Percentiles rank a stretch among this genome's conserved stretches.
Evolutionary conservation across 2,329 filamentous ascomycete species (phyloP).

Genomic region (Trichoderma breve): DNA sequence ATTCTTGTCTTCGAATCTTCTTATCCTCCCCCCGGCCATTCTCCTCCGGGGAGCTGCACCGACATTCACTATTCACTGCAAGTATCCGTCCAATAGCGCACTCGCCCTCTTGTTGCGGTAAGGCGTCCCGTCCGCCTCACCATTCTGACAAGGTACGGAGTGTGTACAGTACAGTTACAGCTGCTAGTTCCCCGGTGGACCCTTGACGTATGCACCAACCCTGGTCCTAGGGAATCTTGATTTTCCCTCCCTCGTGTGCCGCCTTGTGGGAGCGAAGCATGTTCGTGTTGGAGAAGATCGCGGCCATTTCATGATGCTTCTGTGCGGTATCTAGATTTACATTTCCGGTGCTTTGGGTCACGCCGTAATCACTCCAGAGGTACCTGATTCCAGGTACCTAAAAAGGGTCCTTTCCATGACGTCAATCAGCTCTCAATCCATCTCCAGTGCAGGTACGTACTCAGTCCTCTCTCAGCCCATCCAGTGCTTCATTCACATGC

Average conservation of each 20-base stretch:
- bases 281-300: not conserved
- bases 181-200: not conserved
- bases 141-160: not conserved
- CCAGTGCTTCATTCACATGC: not conserved
- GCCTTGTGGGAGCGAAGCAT: constrained; percentile 3
- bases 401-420: not conserved
- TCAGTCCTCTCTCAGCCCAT: not conserved
- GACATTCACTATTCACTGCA: not conserved
- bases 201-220: constrained; percentile 17
- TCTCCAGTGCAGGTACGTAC: not conserved
- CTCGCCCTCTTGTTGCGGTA: constrained; percentile 10
- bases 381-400: not conserved
- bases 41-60: constrained; percentile 1
- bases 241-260: constrained; percentile 1
- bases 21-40: not conserved
- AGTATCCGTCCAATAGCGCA: not conserved
- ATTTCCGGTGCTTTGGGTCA: not conserved
- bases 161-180: not conserved
- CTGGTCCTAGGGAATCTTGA: constrained; percentile 12
- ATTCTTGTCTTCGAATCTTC: not conserved
- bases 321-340: not conserved
- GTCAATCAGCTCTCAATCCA: not conserved
- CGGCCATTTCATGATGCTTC: not conserved
- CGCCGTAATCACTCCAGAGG: not conserved
- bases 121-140: constrained; percentile 6